Evolutionary conservation across 352 stramenopile species (phyloP).

Genomic region (Pythium aristosporum): DNA sequence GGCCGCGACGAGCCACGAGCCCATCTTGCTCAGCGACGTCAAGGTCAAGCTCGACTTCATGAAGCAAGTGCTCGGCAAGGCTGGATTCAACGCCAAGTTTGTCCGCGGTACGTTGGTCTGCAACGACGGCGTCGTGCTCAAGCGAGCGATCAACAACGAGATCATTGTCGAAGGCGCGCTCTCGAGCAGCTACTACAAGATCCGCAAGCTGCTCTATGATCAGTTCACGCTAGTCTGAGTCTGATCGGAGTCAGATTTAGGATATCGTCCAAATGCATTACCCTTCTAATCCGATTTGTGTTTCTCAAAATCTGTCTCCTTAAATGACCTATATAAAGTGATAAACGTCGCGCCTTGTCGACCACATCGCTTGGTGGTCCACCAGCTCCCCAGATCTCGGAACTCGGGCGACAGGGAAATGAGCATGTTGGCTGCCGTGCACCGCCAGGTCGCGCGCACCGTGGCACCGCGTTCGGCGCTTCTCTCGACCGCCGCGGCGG

Average conservation of each 20-base stretch:
- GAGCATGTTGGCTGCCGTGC: slow-evolving; percentile 33
- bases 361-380: slow-evolving; percentile 30
- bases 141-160: slow-evolving; percentile 84
- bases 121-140: slow-evolving; percentile 87
- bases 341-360: slow-evolving; percentile 17
- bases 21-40: slow-evolving; percentile 83
- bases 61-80: slow-evolving; percentile 86
- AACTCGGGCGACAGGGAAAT: slow-evolving; percentile 17
- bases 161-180: slow-evolving; percentile 85
- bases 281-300: slow-evolving; percentile 17
- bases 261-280: slow-evolving; percentile 4
- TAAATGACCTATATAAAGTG: slow-evolving; percentile 10
- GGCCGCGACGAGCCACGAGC: slow-evolving; percentile 59
- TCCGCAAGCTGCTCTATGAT: slow-evolving; percentile 83
- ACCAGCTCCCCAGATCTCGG: slow-evolving; percentile 2
- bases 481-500: slow-evolving; percentile 41
- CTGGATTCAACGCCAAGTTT: slow-evolving; percentile 88
- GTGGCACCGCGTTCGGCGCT: slow-evolving; percentile 28
- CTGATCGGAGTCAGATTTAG: slow-evolving; percentile 12
- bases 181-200: slow-evolving; percentile 86
- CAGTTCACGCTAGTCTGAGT: slow-evolving; percentile 86
- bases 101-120: slow-evolving; percentile 88
- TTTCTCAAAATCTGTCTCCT: not conserved
- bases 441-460: slow-evolving; percentile 34
- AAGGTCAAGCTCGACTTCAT: slow-evolving; percentile 90